Percentiles rank a stretch among this genome's conserved stretches.
Evolutionary conservation across 169 alveolate genomes (phyloP).

Genomic region (Perkinsus marinus): DNA sequence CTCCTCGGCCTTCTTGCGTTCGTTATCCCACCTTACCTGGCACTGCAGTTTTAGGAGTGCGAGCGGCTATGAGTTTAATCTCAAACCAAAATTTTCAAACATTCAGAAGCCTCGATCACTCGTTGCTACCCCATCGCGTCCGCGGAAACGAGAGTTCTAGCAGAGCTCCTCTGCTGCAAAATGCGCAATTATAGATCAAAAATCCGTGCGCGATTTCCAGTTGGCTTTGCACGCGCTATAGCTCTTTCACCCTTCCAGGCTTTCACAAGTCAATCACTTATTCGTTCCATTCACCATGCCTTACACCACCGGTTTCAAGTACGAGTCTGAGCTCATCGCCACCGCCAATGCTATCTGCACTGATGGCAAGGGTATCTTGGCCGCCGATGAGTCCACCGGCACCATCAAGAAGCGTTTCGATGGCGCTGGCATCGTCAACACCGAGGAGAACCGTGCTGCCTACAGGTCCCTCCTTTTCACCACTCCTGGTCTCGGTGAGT

Average conservation of each 20-base stretch:
- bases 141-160: not conserved
- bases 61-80: too few relatives aligned
- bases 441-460: conserved; percentile 79
- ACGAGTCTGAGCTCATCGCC: not conserved
- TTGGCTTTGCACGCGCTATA: not conserved
- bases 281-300: not conserved
- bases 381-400: conserved; percentile 89
- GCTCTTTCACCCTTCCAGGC: not conserved
- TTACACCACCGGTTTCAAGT: not conserved
- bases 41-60: too few relatives aligned
- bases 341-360: not conserved
- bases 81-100: too few relatives aligned
- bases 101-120: too few relatives aligned
- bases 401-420: conserved; percentile 91
- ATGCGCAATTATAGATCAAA: not conserved
- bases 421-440: conserved; percentile 71
- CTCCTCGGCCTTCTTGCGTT: too few relatives aligned
- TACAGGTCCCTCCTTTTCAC: conserved; percentile 82
- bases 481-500: conserved; percentile 69
- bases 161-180: not conserved
- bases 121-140: not conserved
- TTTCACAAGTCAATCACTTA: not conserved
- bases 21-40: too few relatives aligned
- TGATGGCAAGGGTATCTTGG: conserved; percentile 84
- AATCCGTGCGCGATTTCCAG: not conserved